These are phyloP conservation scores for Stephania japonica DNA, from an alignment of 164 flowering plant genomes.

Conservation along the genomic window DNA sequence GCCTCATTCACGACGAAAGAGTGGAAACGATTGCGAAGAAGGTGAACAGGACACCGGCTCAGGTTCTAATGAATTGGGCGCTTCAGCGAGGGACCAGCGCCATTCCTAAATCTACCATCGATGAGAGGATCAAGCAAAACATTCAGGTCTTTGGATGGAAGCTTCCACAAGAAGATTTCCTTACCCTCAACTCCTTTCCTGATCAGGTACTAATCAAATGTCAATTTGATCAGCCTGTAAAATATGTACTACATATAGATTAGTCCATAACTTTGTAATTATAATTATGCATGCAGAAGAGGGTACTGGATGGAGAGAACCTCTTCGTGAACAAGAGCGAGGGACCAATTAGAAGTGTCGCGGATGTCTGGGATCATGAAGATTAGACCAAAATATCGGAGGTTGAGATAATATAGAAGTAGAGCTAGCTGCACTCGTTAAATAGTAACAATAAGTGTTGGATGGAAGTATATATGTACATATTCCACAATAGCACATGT, in stretches of 20 bases:
- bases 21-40: slow-evolving; percentile 38
- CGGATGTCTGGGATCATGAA: slow-evolving; percentile 53
- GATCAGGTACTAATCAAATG: slow-evolving; percentile 23
- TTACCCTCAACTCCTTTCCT: slow-evolving; percentile 24
- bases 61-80: slow-evolving; percentile 44
- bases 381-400: slow-evolving; percentile 15
- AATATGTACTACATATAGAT: background rate
- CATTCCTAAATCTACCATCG: slow-evolving; percentile 36
- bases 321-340: slow-evolving; percentile 40
- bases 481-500: too few species aligned
- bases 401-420: too few species aligned
- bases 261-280: too few species aligned
- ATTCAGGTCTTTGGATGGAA: slow-evolving; percentile 38
- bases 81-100: slow-evolving; percentile 45
- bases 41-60: slow-evolving; percentile 45
- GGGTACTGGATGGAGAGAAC: slow-evolving; percentile 46
- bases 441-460: too few species aligned
- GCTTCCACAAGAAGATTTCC: slow-evolving; percentile 36
- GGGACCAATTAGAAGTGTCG: slow-evolving; percentile 42
- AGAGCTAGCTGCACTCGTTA: too few species aligned
- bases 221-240: background rate
- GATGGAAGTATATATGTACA: too few species aligned
- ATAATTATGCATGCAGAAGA: slow-evolving; percentile 24
- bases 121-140: slow-evolving; percentile 35
- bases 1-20: slow-evolving; percentile 32